These are phyloP conservation scores for Prunus dulcis DNA, from an alignment of 306 rosid species.

Conservation along the genomic window DNA sequence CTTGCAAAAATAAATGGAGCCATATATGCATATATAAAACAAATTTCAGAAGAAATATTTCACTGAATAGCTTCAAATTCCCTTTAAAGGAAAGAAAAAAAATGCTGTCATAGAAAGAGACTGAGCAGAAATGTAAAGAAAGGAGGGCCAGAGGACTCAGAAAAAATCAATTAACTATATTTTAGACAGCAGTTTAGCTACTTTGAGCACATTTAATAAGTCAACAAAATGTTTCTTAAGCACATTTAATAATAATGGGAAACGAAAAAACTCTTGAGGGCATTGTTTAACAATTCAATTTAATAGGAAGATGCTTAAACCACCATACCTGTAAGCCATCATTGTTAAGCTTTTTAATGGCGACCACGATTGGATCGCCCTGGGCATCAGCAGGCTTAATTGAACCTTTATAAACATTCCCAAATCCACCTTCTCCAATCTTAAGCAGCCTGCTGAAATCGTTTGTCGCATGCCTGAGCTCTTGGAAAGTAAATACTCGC, in stretches of 20 bases:
- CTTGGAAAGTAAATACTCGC: slow-evolving; percentile 52
- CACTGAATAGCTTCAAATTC: background rate
- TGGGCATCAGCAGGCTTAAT: slow-evolving; percentile 56
- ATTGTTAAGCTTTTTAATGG: slow-evolving; percentile 68
- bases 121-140: background rate
- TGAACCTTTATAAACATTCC: slow-evolving; percentile 75
- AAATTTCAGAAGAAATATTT: background rate
- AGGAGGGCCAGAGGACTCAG: background rate
- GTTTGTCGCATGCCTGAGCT: slow-evolving; percentile 61
- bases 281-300: slow-evolving; percentile 13
- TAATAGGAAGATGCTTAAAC: slow-evolving; percentile 11
- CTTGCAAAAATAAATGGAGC: background rate
- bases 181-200: background rate
- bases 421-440: slow-evolving; percentile 96
- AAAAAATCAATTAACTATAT: background rate
- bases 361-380: slow-evolving; percentile 51
- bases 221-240: background rate
- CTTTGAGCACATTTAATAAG: background rate
- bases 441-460: slow-evolving; percentile 61
- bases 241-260: background rate
- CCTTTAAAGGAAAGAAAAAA: too few relatives aligned
- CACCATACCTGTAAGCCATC: slow-evolving; percentile 72
- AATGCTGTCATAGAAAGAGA: background rate
- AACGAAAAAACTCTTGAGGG: background rate
- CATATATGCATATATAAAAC: background rate